Base-by-base conservation (phyloP, 495 filamentous ascomycete species). In the Cryomyces minteri region DNA sequence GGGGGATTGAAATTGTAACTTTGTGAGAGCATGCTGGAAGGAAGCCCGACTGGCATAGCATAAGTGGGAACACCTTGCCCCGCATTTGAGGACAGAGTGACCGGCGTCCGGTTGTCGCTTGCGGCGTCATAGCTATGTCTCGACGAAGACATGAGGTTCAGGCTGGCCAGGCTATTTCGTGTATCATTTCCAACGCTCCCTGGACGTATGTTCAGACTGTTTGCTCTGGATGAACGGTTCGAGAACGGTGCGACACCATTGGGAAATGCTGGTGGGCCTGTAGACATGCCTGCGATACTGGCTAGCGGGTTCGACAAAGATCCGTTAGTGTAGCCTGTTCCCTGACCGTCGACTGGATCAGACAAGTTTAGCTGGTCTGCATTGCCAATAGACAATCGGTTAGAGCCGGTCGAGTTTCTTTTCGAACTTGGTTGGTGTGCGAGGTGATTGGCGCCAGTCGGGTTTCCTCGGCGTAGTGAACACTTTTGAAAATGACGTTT, bases 401-500 rank as follows among this genome's bases (percentile, higher is more conserved):
- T 51, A 5, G 11, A 32, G 34, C 34, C 39, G 40, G 48, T 49
- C 10, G 42, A 43, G 38, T 52, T 54, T 5, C 49, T 14, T 14
- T 14, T 38, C 12, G 34, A 9, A 38, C 34, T 38, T 9, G 12
- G 34, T 14, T 38, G 34, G 64, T 93, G 83, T 45, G 86, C 86
- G 56, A 98, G 65, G 71, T 98, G 88, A 54, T 77, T 90, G 46
- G 79, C 82, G 46, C 86, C 87, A 25, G 82, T 92, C 25, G 88
- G 88, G 66, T 95, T 95, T 40, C 90, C 90, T 51, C 90, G 77
- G 51, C 90, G 77, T 43, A 94, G 79, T 31, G 88, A 94, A 65
- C 90, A 98, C 65, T 98, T 98, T 59, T 93, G 84, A 62, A 98
- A 98, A 62, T 98, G 90, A 48, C 90, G 81, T 68, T 98, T 98